Evolutionary conservation across 2,329 filamentous ascomycete species (phyloP), one percentile per base, ranked within the genome.

Genomic region (Ustulina deusta): DNA sequence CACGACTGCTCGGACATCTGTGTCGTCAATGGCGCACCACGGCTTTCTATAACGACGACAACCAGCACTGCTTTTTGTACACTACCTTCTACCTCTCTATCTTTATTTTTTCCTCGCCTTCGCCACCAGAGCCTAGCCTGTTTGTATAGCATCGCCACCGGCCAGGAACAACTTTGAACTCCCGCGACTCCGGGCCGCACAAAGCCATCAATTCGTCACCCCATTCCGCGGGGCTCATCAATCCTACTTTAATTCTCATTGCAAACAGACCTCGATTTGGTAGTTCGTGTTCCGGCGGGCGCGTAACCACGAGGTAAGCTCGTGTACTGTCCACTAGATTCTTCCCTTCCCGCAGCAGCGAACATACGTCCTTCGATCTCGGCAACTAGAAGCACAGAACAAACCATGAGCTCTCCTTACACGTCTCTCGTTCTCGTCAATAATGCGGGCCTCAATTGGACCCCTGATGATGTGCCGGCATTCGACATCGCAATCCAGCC

Each of bases 341-440:
- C 49, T 36, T 56, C 27, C 22, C 27, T 61, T 29, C 42, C 22
- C 25, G 15, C 46, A 15, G 20, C 44, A 27, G 20, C 44, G 20
- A 57, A 34, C 20, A 20, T 55, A 25, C 36, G 44, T 6, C 29
- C 17, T 20, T 61, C 51, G 48, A 52, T 15, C 56, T 54, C 29
- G 6, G 32, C 46, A 15, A 20, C 46, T n/a, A 27, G 38, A 42
- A 48, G 42, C 38, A 78, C 76, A 63, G 79, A 80, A 73, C 74
- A 75, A 63, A 74, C 77, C 64, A 76, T 66, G 51, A 57, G 79
- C 62, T 75, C 55, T 34, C 59, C 81, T 52, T 79, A 81, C 71
- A 83, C 84, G 69, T 79, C 81, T 62, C 83, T 84, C 55, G 83
- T 82, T 70, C 83, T 84, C 70, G 75, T 84, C 69, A 75, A 75